Percentiles rank a stretch among this genome's conserved stretches.
Conservation (phyloP, 768 basidiomycete genomes). For the Pisolithus sp. region DNA sequence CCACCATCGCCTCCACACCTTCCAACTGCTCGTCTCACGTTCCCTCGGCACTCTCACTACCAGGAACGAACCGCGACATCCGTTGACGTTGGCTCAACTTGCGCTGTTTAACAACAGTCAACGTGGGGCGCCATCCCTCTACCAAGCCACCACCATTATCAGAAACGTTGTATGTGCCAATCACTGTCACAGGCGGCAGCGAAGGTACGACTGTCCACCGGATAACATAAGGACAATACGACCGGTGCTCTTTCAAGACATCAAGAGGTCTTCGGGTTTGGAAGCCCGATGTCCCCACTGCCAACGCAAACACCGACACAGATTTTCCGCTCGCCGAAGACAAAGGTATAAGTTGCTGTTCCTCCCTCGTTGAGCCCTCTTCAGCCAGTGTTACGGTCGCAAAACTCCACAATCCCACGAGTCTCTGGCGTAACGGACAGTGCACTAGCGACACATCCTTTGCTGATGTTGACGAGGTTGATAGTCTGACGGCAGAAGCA, state of each 20-base stretch:
- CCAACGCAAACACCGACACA: conserved; percentile 8
- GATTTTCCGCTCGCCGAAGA: conserved; percentile 2
- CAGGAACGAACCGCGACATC: conserved; percentile 23
- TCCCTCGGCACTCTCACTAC: conserved; percentile 24
- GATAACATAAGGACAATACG: conserved; percentile 81
- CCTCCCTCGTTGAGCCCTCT: too few species aligned
- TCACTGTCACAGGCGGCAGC: conserved; percentile 29
- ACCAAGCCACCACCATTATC: conserved; percentile 25
- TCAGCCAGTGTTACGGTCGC: conserved; percentile 15
- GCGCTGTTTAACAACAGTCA: conserved; percentile 60
- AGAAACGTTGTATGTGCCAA: conserved; percentile 14
- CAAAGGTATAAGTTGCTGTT: too few species aligned
- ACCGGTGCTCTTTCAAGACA: conserved; percentile 73
- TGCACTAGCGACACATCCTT: conserved; percentile 51
- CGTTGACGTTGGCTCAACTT: conserved; percentile 56
- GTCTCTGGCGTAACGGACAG: conserved; percentile 71
- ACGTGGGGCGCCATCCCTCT: conserved; percentile 78
- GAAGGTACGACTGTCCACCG: conserved; percentile 61
- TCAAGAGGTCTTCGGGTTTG: conserved; percentile 51
- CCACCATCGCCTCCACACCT: conserved; percentile 68
- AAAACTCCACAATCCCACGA: conserved; percentile 79
- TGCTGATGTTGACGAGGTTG: neutral
- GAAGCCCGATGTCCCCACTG: conserved; percentile 1
- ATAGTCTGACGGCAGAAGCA: conserved; percentile 9
- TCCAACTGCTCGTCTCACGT: conserved; percentile 30